These are phyloP conservation scores for Paraglomus brasilianum DNA, from an alignment of 192 early-diverging fungal species.

Conservation along the genomic window DNA sequence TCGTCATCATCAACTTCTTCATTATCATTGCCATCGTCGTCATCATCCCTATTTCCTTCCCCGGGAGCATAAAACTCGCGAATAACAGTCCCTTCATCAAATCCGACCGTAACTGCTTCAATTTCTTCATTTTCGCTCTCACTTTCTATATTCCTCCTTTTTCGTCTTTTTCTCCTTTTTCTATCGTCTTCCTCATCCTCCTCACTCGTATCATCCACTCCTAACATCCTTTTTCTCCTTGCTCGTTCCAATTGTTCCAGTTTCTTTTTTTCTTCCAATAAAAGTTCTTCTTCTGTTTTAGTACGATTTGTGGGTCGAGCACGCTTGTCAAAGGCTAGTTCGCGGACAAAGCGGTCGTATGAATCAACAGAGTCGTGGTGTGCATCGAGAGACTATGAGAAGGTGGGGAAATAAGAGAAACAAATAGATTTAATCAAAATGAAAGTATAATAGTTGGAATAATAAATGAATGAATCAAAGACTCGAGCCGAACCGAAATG, in stretches of 20 bases:
- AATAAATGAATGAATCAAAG: too few relatives aligned
- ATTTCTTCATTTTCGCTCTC: slow-evolving; percentile 45
- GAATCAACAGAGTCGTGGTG: slow-evolving; percentile 53
- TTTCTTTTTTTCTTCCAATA: slow-evolving; percentile 76
- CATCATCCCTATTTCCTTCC: slow-evolving; percentile 28
- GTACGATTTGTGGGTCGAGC: slow-evolving; percentile 85
- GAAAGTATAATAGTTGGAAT: too few relatives aligned
- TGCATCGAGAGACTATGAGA: too few relatives aligned
- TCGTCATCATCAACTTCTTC: slow-evolving; percentile 46
- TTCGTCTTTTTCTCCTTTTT: slow-evolving; percentile 49
- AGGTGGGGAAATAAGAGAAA: too few relatives aligned
- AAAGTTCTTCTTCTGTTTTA: slow-evolving; percentile 93
- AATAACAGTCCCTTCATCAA: slow-evolving; percentile 38
- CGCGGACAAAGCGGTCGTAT: slow-evolving; percentile 83
- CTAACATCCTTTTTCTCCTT: slow-evolving; percentile 82
- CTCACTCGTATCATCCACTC: slow-evolving; percentile 62
- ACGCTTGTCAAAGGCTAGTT: slow-evolving; percentile 81
- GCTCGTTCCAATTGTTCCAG: slow-evolving; percentile 85
- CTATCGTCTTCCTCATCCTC: slow-evolving; percentile 50
- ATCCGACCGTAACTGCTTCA: slow-evolving; percentile 30
- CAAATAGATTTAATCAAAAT: too few relatives aligned
- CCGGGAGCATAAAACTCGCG: slow-evolving; percentile 40
- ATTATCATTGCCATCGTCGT: slow-evolving; percentile 37
- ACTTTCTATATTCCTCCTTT: slow-evolving; percentile 67
- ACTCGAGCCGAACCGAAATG: too few relatives aligned